These are phyloP conservation scores for Myrica gale DNA, from an alignment of 306 rosid species.

Conservation along the genomic window DNA sequence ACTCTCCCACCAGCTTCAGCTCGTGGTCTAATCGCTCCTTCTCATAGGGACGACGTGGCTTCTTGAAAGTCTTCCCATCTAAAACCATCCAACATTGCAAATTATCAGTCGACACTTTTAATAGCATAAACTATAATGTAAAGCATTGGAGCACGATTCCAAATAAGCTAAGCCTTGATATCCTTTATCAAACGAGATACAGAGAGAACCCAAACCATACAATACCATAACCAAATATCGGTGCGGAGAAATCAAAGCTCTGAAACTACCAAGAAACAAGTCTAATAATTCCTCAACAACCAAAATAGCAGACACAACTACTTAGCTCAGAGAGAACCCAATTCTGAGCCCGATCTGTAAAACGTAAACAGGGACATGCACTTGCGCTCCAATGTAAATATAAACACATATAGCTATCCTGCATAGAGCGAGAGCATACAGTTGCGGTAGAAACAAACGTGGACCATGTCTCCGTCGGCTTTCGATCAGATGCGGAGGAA, in stretches of 20 bases:
- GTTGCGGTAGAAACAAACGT: constrained; percentile 35
- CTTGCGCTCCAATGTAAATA: neutral
- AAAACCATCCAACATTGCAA: neutral
- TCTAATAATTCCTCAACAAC: neutral
- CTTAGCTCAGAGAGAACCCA: neutral
- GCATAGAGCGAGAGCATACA: constrained; percentile 12
- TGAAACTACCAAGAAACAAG: neutral
- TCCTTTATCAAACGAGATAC: neutral
- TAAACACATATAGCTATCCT: neutral
- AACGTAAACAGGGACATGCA: neutral
- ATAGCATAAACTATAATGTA: neutral
- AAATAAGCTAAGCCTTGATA: neutral
- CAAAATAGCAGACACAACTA: neutral
- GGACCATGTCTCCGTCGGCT: constrained; percentile 32
- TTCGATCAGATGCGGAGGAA: neutral
- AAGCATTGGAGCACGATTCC: neutral
- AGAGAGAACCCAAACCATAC: neutral
- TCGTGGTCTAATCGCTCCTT: too few relatives aligned
- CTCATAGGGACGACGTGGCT: too few relatives aligned
- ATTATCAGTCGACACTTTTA: neutral
- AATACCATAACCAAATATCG: neutral
- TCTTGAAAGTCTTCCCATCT: too few relatives aligned
- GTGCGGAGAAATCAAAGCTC: neutral
- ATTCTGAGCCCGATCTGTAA: neutral
- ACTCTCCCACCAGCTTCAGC: too few relatives aligned